These are phyloP conservation scores for Leishmania aethiopica DNA, from an alignment of 208 protist species.

Conservation along the genomic window DNA sequence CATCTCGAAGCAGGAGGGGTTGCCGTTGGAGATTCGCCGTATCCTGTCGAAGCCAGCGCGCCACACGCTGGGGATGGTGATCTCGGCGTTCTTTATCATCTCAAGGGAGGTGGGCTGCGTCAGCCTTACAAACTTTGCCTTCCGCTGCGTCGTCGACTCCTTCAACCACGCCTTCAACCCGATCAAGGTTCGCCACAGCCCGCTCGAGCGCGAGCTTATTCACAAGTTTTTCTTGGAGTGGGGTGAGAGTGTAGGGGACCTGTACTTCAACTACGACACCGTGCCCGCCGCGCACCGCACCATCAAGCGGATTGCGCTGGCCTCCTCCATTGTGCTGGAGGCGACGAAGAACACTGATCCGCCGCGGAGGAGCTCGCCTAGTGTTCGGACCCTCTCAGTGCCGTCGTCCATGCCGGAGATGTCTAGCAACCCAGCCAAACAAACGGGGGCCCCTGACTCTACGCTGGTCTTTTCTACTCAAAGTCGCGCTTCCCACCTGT, in stretches of 20 bases:
- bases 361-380: background rate
- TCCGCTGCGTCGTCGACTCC: slow-evolving; percentile 63
- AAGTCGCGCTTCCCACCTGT: background rate
- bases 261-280: slow-evolving; percentile 74
- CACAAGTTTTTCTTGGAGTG: slow-evolving; percentile 77
- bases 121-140: slow-evolving; percentile 56
- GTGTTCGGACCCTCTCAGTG: slow-evolving; percentile 1
- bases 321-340: slow-evolving; percentile 59
- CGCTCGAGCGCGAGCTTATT: slow-evolving; percentile 72
- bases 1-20: slow-evolving; percentile 34
- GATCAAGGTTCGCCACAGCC: slow-evolving; percentile 68
- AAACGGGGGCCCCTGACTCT: background rate
- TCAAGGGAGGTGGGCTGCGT: slow-evolving; percentile 35
- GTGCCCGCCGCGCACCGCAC: slow-evolving; percentile 56
- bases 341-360: slow-evolving; percentile 16
- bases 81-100: slow-evolving; percentile 72
- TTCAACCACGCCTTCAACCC: slow-evolving; percentile 83
- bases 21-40: slow-evolving; percentile 46
- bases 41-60: slow-evolving; percentile 67
- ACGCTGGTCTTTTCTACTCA: background rate
- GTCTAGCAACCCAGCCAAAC: slow-evolving; percentile 12
- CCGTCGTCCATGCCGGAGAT: slow-evolving; percentile 25
- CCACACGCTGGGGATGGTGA: slow-evolving; percentile 81
- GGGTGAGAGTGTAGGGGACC: slow-evolving; percentile 57
- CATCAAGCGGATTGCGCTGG: slow-evolving; percentile 65